Evolutionary conservation across 73 alveolate species (phyloP).

Genomic region (Diophrys sp.): DNA sequence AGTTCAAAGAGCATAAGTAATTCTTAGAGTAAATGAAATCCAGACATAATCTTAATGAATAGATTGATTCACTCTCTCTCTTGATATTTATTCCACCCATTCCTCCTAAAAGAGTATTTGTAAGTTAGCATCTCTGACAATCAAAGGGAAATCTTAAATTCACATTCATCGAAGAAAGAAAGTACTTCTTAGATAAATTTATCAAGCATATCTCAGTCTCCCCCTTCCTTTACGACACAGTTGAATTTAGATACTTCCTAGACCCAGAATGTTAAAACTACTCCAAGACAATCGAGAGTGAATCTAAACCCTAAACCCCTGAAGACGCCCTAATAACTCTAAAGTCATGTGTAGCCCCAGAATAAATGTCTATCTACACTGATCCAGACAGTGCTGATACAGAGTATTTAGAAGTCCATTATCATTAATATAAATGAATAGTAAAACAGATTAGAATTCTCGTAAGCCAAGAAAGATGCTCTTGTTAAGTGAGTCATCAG

Average conservation of each 20-base stretch:
- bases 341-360: not conserved
- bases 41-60: too few species aligned
- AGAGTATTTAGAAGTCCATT: not conserved
- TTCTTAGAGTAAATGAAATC: too few species aligned
- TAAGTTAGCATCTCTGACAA: too few species aligned
- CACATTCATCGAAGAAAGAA: conserved; percentile 44
- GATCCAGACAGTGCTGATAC: not conserved
- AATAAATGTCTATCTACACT: not conserved
- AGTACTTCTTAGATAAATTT: conserved; percentile 47
- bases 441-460: too few species aligned
- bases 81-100: conserved; percentile 76
- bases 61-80: too few species aligned
- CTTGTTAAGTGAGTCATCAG: too few species aligned
- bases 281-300: not conserved
- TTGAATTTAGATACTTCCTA: not conserved
- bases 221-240: not conserved
- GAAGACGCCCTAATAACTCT: not conserved
- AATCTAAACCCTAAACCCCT: not conserved
- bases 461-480: too few species aligned
- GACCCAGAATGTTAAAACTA: not conserved
- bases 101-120: conserved; percentile 64
- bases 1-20: too few species aligned
- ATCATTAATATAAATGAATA: too few species aligned
- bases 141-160: conserved; percentile 37
- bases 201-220: not conserved